Percentiles rank a stretch among this genome's conserved stretches.
Evolutionary conservation across 116 monocot genomes (phyloP).

Genomic region (Cymodocea nodosa): DNA sequence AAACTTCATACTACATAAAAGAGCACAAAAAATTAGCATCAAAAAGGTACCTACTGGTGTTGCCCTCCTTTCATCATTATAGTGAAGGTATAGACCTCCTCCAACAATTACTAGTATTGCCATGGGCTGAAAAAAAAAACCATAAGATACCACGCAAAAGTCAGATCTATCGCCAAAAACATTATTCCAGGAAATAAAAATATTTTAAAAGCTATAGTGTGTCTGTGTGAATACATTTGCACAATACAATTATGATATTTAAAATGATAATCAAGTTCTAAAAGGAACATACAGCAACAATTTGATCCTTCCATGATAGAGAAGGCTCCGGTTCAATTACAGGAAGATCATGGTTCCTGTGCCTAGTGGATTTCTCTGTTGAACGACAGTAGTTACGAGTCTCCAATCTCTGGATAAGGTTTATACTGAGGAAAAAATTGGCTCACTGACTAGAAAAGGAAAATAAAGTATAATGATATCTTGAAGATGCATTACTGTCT

Average conservation of each 20-base stretch:
- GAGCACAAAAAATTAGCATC: too few species aligned
- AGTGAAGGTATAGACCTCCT: slow-evolving; percentile 18
- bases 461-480: neutral
- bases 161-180: neutral
- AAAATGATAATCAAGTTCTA: neutral
- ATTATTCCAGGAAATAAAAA: neutral
- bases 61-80: slow-evolving; percentile 27
- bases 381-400: slow-evolving; percentile 1
- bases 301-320: slow-evolving; percentile 1
- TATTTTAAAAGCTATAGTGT: neutral
- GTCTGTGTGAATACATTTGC: too few species aligned
- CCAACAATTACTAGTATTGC: slow-evolving; percentile 12
- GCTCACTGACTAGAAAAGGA: neutral
- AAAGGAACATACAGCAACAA: slow-evolving; percentile 2
- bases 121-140: slow-evolving; percentile 10
- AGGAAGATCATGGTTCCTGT: neutral
- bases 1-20: too few species aligned
- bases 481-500: neutral
- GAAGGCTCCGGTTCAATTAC: slow-evolving; percentile 1
- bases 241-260: neutral
- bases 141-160: neutral
- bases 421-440: neutral
- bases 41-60: slow-evolving; percentile 11
- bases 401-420: neutral
- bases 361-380: neutral